Base-by-base conservation (phyloP, 208 protist species). In the Herpetomonas samuelpessoai region DNA sequence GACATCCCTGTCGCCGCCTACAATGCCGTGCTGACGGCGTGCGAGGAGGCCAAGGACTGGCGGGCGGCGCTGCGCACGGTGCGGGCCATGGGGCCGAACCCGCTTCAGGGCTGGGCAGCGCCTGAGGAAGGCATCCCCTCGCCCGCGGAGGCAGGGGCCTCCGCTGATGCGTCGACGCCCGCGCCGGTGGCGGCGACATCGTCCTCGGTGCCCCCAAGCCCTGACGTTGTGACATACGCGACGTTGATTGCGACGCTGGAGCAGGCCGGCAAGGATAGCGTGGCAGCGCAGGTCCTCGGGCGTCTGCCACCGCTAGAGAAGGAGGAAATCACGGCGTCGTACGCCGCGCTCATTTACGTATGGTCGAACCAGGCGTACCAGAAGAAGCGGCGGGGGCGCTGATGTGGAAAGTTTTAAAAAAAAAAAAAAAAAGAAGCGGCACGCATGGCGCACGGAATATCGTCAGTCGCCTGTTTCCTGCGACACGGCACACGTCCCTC, bases 241-340 rank as follows among this genome's bases (percentile, higher is more conserved):
- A 91, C 83, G 12, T 68, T 95, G 16, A 81, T 95, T 35, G 83
- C 86, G n/a, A 79, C 82, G 31, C 75, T 95, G 45, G 86, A 95
- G 74, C 82, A 92, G 68, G 59, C 74, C 21, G 84, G 84, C 21
- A 88, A 88, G 62, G 66, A 85, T 12, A 54, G 59, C 0, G 35
- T 90, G 14, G 83, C 84, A 18, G 62, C 71, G 12, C 70, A 69
- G 44, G 73, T 95, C 18, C 65, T 95, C 44, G 75, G 83, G 14
- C 64, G 71, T 1, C 59, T 95, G 21, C 89, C 89, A 14, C 68
- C 79, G 26, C 3, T 81, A 12, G 84, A 93, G 69, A 77, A 78
- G 67, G 80, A 92, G 56, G 83, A 90, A 65, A 93, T 95, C 24
- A 91, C 82, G 1, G 81, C 89, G 19, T 88, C 86, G 45, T 93